Base-by-base conservation (phyloP, 164 flowering plant species). In the Vitis labrusca region DNA sequence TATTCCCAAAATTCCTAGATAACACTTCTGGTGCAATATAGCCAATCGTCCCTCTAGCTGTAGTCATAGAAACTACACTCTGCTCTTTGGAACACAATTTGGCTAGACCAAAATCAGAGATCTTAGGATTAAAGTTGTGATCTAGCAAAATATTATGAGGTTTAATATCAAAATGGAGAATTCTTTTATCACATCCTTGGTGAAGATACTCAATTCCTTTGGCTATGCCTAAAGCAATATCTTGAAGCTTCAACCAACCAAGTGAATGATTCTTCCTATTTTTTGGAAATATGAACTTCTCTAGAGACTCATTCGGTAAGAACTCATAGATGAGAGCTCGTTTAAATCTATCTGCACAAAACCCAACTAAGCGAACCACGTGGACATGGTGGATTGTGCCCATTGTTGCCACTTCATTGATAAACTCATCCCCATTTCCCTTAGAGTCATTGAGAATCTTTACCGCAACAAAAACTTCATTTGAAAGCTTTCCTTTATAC, bases 201-300 rank as follows among this genome's bases (percentile, higher is more conserved):
- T 72, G 78, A 68, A 78, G 71, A 52, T 78, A 78, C 58, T 74
- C 75, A 14, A 78, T 71, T 29, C 80, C 80, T 67, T 70, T 70
- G 13, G 77, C 80, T 44, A 64, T 70, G 37, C 76, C 79, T 23
- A 69, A 13, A 61, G 80, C 73, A 65, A 77, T 73, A 37, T 77
- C 71, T 32, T 70, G 64, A 14, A 77, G 67, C 59, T 66, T 77
- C 49, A 56, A 47, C 80, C 80, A 77, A 69, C 68, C 63, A 47
- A 77, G 69, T 14, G 53, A 44, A 32, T 19, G 9, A 2, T 19
- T 37, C 27, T 23, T 23, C 2, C 27, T 2, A 23, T 23, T 23
- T 23, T 23, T 23, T 23, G 27, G 27, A 23, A 23, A 23, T 23
- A 23, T 23, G 27, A 23, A 23, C 27, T 23, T 23, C 27, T 23